Conservation (phyloP, 2,329 filamentous ascomycete genomes). For the Chaetomium olivaceum region DNA sequence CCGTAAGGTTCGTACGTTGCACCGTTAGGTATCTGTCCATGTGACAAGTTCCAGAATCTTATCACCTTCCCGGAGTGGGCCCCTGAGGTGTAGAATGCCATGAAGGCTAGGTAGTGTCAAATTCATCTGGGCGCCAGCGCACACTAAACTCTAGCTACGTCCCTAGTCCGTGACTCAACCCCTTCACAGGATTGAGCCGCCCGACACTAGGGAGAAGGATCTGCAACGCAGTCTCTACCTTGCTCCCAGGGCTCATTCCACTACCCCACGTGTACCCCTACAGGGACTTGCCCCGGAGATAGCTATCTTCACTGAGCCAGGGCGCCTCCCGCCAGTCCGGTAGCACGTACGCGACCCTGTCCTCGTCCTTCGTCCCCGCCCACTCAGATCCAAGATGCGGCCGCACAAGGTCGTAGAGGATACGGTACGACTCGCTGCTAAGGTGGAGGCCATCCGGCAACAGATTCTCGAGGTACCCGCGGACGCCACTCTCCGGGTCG, state of each 20-base stretch:
- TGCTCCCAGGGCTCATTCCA: too few relatives aligned
- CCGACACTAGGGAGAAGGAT: not conserved
- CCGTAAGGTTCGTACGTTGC: too few relatives aligned
- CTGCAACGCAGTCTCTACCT: not conserved
- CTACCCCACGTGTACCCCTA: not conserved
- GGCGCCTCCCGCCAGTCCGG: slow-evolving; percentile 50
- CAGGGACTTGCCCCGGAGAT: slow-evolving; percentile 22
- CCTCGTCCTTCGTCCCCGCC: slow-evolving; percentile 40
- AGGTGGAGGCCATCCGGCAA: slow-evolving; percentile 62
- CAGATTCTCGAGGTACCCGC: slow-evolving; percentile 53
- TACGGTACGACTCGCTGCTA: slow-evolving; percentile 53
- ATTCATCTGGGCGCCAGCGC: not conserved
- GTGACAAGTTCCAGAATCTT: too few relatives aligned
- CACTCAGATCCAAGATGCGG: slow-evolving; percentile 52
- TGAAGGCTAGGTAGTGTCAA: not conserved
- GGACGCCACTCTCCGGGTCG: slow-evolving; percentile 50
- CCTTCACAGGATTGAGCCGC: too few relatives aligned
- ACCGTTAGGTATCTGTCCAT: too few relatives aligned
- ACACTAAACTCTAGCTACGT: not conserved
- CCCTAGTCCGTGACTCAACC: not conserved
- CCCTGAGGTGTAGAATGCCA: not conserved
- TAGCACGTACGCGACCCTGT: slow-evolving; percentile 45
- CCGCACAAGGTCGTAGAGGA: slow-evolving; percentile 52
- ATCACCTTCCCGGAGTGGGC: not conserved
- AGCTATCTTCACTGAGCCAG: slow-evolving; percentile 32